These are phyloP conservation scores for Kwoniella shandongensis DNA, from an alignment of 768 basidiomycete species.

Conservation along the genomic window DNA sequence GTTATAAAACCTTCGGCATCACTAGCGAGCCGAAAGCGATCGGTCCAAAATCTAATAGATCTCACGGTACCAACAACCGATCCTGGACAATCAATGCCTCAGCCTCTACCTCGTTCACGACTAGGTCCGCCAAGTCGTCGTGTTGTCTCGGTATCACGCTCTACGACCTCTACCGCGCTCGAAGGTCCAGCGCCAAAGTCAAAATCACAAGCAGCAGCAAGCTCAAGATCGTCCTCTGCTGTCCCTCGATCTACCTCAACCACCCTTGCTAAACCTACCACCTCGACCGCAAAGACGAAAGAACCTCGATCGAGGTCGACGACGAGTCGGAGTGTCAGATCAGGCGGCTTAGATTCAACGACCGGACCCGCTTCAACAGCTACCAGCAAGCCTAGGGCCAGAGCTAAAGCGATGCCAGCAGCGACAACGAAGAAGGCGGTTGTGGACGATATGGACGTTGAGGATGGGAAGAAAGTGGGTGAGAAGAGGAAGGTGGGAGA, in stretches of 20 bases:
- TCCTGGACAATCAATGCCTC: too few relatives aligned
- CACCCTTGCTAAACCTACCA: background rate
- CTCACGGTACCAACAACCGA: too few relatives aligned
- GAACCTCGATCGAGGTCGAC: background rate
- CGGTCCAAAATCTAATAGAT: too few relatives aligned
- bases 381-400: background rate
- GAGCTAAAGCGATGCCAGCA: background rate
- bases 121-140: too few relatives aligned
- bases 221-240: background rate
- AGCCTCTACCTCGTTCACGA: too few relatives aligned
- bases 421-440: background rate
- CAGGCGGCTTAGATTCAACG: too few relatives aligned
- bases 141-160: too few relatives aligned
- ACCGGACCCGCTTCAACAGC: background rate
- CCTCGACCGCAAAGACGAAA: background rate
- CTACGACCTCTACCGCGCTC: too few relatives aligned
- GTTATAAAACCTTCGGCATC: background rate
- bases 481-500: constrained; percentile 3
- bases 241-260: background rate
- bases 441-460: background rate
- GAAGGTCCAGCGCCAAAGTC: too few relatives aligned
- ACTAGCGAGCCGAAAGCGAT: too few relatives aligned
- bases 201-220: too few relatives aligned
- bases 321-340: too few relatives aligned
- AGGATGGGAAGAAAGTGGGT: constrained; percentile 7